phyloP scores from a whole-genome alignment of 2,329 filamentous ascomycete genomes.

The Botrytis squamosa region DNA sequence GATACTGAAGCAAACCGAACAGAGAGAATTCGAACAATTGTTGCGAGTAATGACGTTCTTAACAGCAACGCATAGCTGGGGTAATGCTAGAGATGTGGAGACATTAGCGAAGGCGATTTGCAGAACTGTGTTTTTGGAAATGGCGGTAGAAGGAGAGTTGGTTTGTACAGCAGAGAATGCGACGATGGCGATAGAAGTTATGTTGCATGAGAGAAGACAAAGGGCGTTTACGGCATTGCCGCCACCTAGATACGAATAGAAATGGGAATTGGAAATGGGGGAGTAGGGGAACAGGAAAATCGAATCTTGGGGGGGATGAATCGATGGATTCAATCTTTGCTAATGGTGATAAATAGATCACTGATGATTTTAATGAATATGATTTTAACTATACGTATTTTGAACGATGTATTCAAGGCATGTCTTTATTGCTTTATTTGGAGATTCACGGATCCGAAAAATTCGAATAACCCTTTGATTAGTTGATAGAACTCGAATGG shows the following conservation, averaged over 20 bases:
- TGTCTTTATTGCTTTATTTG: not conserved
- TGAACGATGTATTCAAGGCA: not conserved
- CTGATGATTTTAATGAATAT: not conserved
- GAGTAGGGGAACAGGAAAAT: not conserved
- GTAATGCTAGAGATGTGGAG: slow-evolving; percentile 30
- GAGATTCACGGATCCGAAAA: not conserved
- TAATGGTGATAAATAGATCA: not conserved
- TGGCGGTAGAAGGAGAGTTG: slow-evolving; percentile 6
- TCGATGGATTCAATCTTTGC: not conserved
- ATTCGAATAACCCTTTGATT: not conserved
- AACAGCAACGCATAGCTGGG: slow-evolving; percentile 25
- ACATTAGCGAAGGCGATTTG: slow-evolving; percentile 26
- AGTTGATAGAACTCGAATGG: not conserved
- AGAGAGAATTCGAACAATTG: slow-evolving; percentile 5
- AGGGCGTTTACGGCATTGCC: not conserved
- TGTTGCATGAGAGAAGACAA: slow-evolving; percentile 22
- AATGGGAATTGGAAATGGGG: not conserved
- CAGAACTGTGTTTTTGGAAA: slow-evolving; percentile 20
- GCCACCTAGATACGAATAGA: slow-evolving; percentile 11
- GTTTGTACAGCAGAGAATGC: slow-evolving; percentile 18
- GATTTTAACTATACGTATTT: not conserved
- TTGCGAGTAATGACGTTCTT: slow-evolving; percentile 14
- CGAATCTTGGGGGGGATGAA: not conserved
- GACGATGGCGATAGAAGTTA: slow-evolving; percentile 15
- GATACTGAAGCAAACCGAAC: not conserved